Evolutionary conservation across 202 grass and related monocot species (phyloP).

Genomic region (Setaria italica): DNA sequence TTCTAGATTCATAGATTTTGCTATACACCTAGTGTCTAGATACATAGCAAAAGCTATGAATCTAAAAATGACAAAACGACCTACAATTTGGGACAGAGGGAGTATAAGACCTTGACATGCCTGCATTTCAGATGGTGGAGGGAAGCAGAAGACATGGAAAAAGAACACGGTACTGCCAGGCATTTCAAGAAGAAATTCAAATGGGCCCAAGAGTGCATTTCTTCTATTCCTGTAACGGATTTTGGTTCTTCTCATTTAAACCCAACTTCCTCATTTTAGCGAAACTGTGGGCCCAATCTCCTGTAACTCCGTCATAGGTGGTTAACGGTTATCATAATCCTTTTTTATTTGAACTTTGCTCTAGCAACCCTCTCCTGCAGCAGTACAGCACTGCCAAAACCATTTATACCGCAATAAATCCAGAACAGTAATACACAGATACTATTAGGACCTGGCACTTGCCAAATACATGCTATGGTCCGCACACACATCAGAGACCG

Average conservation of each 20-base stretch:
- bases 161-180: neutral
- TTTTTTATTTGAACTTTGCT: neutral
- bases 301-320: neutral
- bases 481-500: neutral
- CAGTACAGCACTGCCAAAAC: neutral
- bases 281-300: neutral
- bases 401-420: neutral
- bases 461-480: neutral
- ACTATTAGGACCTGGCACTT: neutral
- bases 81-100: too few species aligned
- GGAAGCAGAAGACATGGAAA: neutral
- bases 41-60: too few species aligned
- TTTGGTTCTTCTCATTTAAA: constrained; percentile 1
- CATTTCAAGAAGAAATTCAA: constrained; percentile 5
- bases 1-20: too few species aligned
- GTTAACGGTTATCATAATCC: neutral
- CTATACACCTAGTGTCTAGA: too few species aligned
- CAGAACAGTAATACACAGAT: neutral
- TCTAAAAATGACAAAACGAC: too few species aligned
- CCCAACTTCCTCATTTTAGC: neutral
- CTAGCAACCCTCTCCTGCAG: neutral
- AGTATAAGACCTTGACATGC: neutral
- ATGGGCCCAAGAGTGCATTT: neutral
- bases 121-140: neutral
- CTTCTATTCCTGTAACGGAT: neutral